Base-by-base conservation (phyloP, 176 grass and related monocot species). In the Avena eriantha region DNA sequence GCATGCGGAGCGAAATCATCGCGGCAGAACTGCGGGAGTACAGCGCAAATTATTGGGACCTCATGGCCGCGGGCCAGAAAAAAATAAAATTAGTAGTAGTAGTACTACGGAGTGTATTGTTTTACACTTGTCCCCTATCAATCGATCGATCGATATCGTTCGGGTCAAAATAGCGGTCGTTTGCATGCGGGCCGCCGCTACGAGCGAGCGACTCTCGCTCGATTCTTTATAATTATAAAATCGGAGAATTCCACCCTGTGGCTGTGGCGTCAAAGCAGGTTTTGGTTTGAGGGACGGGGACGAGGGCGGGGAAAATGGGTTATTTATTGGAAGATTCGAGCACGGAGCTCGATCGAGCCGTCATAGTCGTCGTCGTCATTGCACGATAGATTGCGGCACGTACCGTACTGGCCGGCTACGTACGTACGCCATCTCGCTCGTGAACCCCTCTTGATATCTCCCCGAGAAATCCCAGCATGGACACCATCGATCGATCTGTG, bases 401-500 rank as follows among this genome's bases (percentile, higher is more conserved):
- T 39, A 7, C 43, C 4, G 36, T 39, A 7, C 43, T 46, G 45
- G 7, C 47, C 19, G 34, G 45, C 18, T 15, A 85, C 87, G 82
- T 15, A 85, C 87, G 82, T 56, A 85, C 87, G 87, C 76, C 34
- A 89, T 80, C 50, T 53, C 50, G 50, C 82, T 19, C 80, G 82
- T 58, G 77, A 78, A 70, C 36, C 21, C 5, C 82, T 7, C 13
- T 15, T 1, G 2, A 13, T 63, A 54, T 31, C 74, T 72, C 22
- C 22, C 65, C 66, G 14, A 41, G 18, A 60, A 83, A 71, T 36
- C 51, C 56, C 15, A 6, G 36, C 5, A 46, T 17, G 23, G 24
- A 0, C 18, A 14, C 18, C 14, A 1, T 16, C 3, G 1, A 70
- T 39, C 3, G 35, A 4, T 71, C 13, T 4, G 65, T 45, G 70